Evolutionary conservation across 1,284 basidiomycete genomes (phyloP).

Genomic region (Baeospora myosura): DNA sequence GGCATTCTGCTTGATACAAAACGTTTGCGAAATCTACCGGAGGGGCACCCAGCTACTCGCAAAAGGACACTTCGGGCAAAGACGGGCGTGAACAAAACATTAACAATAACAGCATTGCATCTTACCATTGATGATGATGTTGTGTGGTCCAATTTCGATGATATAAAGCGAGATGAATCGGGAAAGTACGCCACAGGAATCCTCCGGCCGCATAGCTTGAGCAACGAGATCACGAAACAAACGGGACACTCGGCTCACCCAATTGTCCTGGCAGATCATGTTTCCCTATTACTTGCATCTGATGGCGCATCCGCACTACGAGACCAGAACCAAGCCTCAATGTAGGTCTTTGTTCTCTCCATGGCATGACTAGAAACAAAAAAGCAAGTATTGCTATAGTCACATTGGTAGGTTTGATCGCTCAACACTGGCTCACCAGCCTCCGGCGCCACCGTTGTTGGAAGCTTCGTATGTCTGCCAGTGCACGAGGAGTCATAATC

Average conservation of each 20-base stretch:
- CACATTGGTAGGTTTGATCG: not conserved
- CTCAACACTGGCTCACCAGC: slow-evolving; percentile 33
- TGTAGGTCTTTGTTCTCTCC: slow-evolving; percentile 39
- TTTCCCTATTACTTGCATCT: slow-evolving; percentile 34
- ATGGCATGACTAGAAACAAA: slow-evolving; percentile 36
- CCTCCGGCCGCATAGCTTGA: slow-evolving; percentile 29
- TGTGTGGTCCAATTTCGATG: slow-evolving; percentile 43
- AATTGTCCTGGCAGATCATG: slow-evolving; percentile 38
- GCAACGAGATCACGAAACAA: slow-evolving; percentile 3
- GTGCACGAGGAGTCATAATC: no score
- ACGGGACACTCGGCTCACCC: no score
- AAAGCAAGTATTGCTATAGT: not conserved
- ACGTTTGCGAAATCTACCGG: not conserved
- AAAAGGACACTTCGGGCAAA: slow-evolving; percentile 27
- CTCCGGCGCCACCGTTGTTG: slow-evolving; percentile 55
- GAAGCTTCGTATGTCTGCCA: no score
- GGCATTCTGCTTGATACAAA: slow-evolving; percentile 2
- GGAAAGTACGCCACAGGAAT: slow-evolving; percentile 52
- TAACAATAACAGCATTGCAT: slow-evolving; percentile 26
- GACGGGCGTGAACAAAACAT: not conserved
- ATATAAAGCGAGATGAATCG: slow-evolving; percentile 42
- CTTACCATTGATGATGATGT: slow-evolving; percentile 54
- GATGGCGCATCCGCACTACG: slow-evolving; percentile 35
- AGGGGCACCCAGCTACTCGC: slow-evolving; percentile 19
- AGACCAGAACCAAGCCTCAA: slow-evolving; percentile 59